These are phyloP conservation scores for Suillus decipiens DNA, from an alignment of 768 basidiomycete species.

Conservation along the genomic window DNA sequence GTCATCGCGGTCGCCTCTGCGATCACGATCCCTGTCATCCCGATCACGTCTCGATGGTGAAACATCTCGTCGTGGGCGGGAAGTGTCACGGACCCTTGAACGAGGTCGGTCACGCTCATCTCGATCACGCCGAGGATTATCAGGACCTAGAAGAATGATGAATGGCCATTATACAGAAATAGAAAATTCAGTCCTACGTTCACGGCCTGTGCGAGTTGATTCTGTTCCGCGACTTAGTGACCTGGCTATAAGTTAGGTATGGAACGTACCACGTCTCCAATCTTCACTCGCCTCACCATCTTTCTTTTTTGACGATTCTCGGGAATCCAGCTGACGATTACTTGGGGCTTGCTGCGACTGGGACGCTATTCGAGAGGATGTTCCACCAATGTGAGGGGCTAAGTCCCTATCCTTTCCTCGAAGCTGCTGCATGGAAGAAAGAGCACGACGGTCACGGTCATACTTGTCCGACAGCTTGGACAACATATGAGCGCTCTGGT, in stretches of 20 bases:
- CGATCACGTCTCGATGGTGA: constrained; percentile 51
- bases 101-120: constrained; percentile 66
- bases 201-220: constrained; percentile 51
- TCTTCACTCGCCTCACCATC: constrained; percentile 76
- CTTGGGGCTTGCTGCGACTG: constrained; percentile 36
- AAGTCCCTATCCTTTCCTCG: constrained; percentile 69
- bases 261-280: constrained; percentile 76
- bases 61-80: constrained; percentile 57
- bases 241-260: constrained; percentile 16
- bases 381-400: constrained; percentile 56
- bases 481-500: constrained; percentile 4
- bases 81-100: constrained; percentile 65
- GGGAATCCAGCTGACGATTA: constrained; percentile 56
- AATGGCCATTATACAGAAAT: constrained; percentile 5
- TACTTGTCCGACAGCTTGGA: constrained; percentile 82
- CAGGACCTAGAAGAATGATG: constrained; percentile 42
- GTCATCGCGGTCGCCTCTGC: constrained; percentile 38
- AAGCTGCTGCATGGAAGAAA: constrained; percentile 46
- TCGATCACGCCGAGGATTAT: constrained; percentile 55
- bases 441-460: constrained; percentile 75
- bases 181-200: constrained; percentile 46
- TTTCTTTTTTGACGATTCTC: constrained; percentile 67
- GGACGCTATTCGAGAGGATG: constrained; percentile 42
- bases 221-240: constrained; percentile 43
- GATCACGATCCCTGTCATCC: constrained; percentile 32